phyloP scores from a whole-genome alignment of 371 early-diverging fungal genomes.

The Thermomucor indicae-seudaticae region DNA sequence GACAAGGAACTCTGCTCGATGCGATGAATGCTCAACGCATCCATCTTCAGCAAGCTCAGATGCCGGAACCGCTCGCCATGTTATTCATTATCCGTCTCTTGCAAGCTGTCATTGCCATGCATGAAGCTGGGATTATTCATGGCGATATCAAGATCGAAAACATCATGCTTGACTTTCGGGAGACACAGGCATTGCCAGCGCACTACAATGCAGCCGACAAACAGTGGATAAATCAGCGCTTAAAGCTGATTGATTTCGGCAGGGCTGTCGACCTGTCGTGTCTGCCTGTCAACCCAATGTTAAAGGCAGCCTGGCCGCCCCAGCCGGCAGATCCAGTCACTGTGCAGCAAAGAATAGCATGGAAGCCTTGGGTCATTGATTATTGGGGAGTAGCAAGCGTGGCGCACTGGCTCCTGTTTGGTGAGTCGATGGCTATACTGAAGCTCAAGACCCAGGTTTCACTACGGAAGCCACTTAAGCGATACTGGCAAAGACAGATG shows the following conservation, averaged over 20 bases:
- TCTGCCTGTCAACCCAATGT: slow-evolving; percentile 10
- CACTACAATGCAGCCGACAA: slow-evolving; percentile 3
- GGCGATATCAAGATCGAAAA: slow-evolving; percentile 51
- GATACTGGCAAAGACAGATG: slow-evolving; percentile 34
- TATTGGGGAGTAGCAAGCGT: slow-evolving; percentile 41
- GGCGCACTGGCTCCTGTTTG: slow-evolving; percentile 32
- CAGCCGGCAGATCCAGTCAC: slow-evolving; percentile 11
- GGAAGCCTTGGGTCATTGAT: slow-evolving; percentile 29
- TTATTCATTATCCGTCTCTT: slow-evolving; percentile 21
- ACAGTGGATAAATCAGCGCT: slow-evolving; percentile 4
- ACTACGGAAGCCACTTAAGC: slow-evolving; percentile 18
- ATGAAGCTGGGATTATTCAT: slow-evolving; percentile 30
- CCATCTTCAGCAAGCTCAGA: neutral
- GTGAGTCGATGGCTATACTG: slow-evolving; percentile 5
- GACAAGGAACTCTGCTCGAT: slow-evolving; percentile 32
- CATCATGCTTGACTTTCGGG: slow-evolving; percentile 21
- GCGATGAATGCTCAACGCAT: slow-evolving; percentile 20
- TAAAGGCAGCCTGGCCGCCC: slow-evolving; percentile 32
- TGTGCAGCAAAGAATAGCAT: slow-evolving; percentile 6
- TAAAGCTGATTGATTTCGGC: slow-evolving; percentile 47
- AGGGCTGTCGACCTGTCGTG: slow-evolving; percentile 27
- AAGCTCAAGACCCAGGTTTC: no score
- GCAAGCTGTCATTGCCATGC: slow-evolving; percentile 21
- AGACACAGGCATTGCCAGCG: neutral
- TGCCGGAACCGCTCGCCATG: slow-evolving; percentile 38